phyloP scores from a whole-genome alignment of 2,329 filamentous ascomycete species.

The Aspergillus clavatus region DNA sequence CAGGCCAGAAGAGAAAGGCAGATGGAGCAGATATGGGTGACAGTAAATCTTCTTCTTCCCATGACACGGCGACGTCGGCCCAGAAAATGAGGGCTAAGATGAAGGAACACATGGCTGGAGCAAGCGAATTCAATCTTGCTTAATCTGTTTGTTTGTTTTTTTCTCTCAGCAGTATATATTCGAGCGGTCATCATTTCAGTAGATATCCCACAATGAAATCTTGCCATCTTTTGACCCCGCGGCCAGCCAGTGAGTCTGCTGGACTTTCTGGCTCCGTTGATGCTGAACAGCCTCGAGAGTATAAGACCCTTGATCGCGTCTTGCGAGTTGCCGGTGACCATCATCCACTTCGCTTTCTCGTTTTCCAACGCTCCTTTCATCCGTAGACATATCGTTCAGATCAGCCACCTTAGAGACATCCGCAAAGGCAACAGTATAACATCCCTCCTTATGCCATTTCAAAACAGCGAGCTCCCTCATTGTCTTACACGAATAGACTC shows the following conservation, averaged over 20 bases:
- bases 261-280: conserved; percentile 59
- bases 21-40: conserved; percentile 21
- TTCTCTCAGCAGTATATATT: conserved; percentile 26
- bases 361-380: not conserved
- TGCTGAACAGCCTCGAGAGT: conserved; percentile 54
- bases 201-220: conserved; percentile 93
- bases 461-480: conserved; percentile 85
- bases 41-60: conserved; percentile 21
- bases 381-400: not conserved
- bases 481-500: conserved; percentile 75
- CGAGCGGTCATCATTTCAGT: conserved; percentile 46
- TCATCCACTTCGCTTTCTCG: not conserved
- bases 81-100: conserved; percentile 52
- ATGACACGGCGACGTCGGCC: conserved; percentile 44
- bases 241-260: conserved; percentile 78
- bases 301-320: conserved; percentile 5
- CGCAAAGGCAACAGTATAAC: conserved; percentile 74
- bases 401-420: conserved; percentile 23
- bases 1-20: conserved; percentile 35
- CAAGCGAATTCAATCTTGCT: conserved; percentile 56
- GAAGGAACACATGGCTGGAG: conserved; percentile 48
- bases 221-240: conserved; percentile 93
- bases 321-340: conserved; percentile 4
- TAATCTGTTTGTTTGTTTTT: conserved; percentile 30
- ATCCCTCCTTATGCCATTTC: conserved; percentile 89